A percentile compares a stretch with the other conserved stretches of the same genome.
These are phyloP conservation scores for Beauveria australis DNA, from an alignment of 2,329 filamentous ascomycete genomes.

Conservation along the genomic window DNA sequence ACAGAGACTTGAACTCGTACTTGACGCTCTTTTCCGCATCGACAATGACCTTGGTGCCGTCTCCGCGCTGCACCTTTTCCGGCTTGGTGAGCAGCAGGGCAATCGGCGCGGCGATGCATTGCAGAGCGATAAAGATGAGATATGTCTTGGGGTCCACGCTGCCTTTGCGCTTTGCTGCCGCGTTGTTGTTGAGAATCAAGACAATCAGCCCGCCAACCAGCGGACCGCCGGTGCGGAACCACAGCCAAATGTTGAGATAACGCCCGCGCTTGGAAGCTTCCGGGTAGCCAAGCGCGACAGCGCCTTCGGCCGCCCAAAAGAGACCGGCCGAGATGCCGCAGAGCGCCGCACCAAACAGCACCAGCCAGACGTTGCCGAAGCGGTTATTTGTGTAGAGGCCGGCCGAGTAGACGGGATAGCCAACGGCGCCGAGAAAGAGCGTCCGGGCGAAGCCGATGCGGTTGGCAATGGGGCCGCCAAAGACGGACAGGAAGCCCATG, in stretches of 20 bases:
- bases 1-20: slow-evolving; percentile 18
- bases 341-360: slow-evolving; percentile 37
- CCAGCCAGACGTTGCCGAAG: slow-evolving; percentile 43
- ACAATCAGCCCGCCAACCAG: slow-evolving; percentile 38
- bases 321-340: slow-evolving; percentile 41
- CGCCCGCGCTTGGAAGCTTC: slow-evolving; percentile 37
- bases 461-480: slow-evolving; percentile 40
- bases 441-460: slow-evolving; percentile 39
- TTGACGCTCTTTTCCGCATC: slow-evolving; percentile 16
- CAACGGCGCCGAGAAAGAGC: slow-evolving; percentile 34
- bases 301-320: slow-evolving; percentile 43
- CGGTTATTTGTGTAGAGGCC: slow-evolving; percentile 42
- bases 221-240: slow-evolving; percentile 42
- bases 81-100: slow-evolving; percentile 21
- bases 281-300: slow-evolving; percentile 40
- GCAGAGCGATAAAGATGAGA: slow-evolving; percentile 21
- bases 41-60: slow-evolving; percentile 19
- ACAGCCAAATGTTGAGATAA: slow-evolving; percentile 28
- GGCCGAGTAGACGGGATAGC: slow-evolving; percentile 39
- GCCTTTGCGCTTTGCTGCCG: slow-evolving; percentile 16
- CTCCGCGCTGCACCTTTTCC: slow-evolving; percentile 20
- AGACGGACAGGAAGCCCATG: slow-evolving; percentile 37
- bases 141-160: slow-evolving; percentile 21
- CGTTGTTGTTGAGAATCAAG: slow-evolving; percentile 31
- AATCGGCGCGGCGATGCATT: slow-evolving; percentile 19